Evolutionary conservation across 768 basidiomycete species (phyloP).

Genomic region (Goffeauzyma gilvescens): DNA sequence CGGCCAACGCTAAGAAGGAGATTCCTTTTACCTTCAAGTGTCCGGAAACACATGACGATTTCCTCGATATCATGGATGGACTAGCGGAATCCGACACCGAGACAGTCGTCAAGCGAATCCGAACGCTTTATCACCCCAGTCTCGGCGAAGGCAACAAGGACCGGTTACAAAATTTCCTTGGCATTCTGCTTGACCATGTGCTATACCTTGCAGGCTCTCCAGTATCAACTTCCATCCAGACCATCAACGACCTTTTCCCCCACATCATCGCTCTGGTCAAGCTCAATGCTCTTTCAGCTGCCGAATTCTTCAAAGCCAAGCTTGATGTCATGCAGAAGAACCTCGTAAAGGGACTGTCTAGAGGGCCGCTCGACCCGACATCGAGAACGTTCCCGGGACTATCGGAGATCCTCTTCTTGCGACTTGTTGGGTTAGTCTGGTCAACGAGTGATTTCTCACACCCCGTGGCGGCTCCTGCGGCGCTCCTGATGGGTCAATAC

Average conservation of each 20-base stretch:
- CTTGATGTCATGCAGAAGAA: conserved; percentile 85
- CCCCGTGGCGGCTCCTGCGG: conserved; percentile 64
- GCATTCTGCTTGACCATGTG: conserved; percentile 71
- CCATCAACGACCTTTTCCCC: conserved; percentile 50
- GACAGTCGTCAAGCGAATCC: conserved; percentile 70
- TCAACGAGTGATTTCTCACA: conserved; percentile 88
- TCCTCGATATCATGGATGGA: conserved; percentile 59
- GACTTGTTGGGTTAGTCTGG: conserved; percentile 66
- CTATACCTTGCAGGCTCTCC: conserved; percentile 52
- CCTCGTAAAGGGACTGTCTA: conserved; percentile 58
- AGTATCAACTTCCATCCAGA: conserved; percentile 34
- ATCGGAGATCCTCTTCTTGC: conserved; percentile 60
- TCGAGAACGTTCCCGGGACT: conserved; percentile 77
- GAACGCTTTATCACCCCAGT: conserved; percentile 77
- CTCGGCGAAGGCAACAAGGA: conserved; percentile 77
- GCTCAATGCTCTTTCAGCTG: conserved; percentile 61
- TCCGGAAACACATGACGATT: conserved; percentile 67
- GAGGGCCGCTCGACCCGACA: conserved; percentile 42
- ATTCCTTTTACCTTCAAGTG: conserved; percentile 86
- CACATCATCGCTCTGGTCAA: conserved; percentile 62
- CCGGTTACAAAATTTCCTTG: conserved; percentile 60
- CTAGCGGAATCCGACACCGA: conserved; percentile 55
- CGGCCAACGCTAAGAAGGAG: conserved; percentile 36
- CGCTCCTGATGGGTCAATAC: conserved; percentile 77
- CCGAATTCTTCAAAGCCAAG: conserved; percentile 62